Base-by-base conservation (phyloP, 139 green algal species). In the Microglena sp. region DNA sequence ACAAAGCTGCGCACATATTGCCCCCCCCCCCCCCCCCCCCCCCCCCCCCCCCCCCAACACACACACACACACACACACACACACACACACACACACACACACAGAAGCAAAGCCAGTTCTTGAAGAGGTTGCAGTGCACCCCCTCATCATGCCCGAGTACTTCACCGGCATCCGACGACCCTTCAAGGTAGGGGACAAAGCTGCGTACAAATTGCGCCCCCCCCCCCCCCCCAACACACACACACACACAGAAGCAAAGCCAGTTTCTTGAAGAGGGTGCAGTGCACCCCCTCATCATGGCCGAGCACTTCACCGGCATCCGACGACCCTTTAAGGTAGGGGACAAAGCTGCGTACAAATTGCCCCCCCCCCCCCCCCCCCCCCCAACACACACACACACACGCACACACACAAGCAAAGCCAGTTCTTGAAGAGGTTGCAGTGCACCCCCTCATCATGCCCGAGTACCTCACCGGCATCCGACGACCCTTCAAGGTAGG, bases 301-400 rank as follows among this genome's bases (percentile, higher is more conserved):
- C 86, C 24, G 84, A 94, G 35, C 90, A 91, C 68, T 96, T 97
- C 77, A 86, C 86, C 36, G 87, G 90, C 71, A 95, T 96, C 59
- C 72, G 90, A 11, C 72, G 82, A 21, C 91, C 91, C 24, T 83
- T 91, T 73, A 97, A 96, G 85, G 86, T 87, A 27, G 4, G 62
- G 18, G 40, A n/a, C n/a, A n/a, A n/a, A n/a, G n/a, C n/a, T n/a
- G n/a, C n/a, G n/a, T n/a, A n/a, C n/a, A n/a, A n/a, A n/a, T n/a
- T n/a, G n/a, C n/a, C n/a, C n/a, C n/a, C n/a, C n/a, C n/a, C n/a
- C n/a, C n/a, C n/a, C n/a, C n/a, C n/a, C n/a, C n/a, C n/a, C n/a
- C n/a, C n/a, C n/a, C n/a, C n/a, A n/a, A n/a, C n/a, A n/a, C n/a
- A n/a, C n/a, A n/a, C n/a, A n/a, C n/a, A n/a, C n/a, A n/a, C 40